Conservation (phyloP, 306 rosid genomes). For the Amphicarpaea edgeworthii region DNA sequence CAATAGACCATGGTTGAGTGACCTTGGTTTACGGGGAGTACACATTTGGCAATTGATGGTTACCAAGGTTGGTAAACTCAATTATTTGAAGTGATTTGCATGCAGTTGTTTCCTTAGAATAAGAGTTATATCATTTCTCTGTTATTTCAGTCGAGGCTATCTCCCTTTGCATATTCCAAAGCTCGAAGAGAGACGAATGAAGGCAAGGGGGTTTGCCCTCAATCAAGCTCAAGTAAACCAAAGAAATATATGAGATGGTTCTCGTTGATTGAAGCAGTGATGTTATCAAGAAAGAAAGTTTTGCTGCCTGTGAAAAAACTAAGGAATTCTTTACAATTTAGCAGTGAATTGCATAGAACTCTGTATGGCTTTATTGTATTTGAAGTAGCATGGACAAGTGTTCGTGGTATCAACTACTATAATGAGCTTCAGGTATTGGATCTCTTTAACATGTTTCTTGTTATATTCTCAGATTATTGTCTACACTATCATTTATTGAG, state of each 20-base stretch:
- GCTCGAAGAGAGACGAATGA: conserved; percentile 59
- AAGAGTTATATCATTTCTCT: conserved; percentile 21
- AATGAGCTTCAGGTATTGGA: conserved; percentile 90
- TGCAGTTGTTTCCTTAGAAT: conserved; percentile 8
- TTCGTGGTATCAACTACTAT: conserved; percentile 90
- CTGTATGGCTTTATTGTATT: conserved; percentile 88
- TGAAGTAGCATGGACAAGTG: conserved; percentile 83
- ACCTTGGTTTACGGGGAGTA: conserved; percentile 72
- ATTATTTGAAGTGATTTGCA: conserved; percentile 36
- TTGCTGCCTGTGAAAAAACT: conserved; percentile 84
- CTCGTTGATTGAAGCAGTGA: conserved; percentile 67
- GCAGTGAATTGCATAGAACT: conserved; percentile 82
- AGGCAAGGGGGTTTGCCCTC: conserved; percentile 58
- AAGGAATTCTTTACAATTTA: conserved; percentile 64
- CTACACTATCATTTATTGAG: conserved; percentile 23
- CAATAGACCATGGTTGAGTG: conserved; percentile 92
- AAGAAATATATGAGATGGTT: conserved; percentile 69
- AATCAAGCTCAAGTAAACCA: conserved; percentile 52
- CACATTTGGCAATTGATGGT: conserved; percentile 98
- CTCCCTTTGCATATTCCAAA: conserved; percentile 91
- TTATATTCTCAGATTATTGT: conserved; percentile 38
- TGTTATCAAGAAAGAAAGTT: conserved; percentile 71
- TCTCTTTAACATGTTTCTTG: conserved; percentile 35
- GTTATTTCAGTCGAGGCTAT: conserved; percentile 83
- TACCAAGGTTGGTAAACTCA: conserved; percentile 71